A percentile compares a stretch with the other conserved stretches of the same genome.
These are phyloP conservation scores for Suhomyces tanzawaensis DNA, from an alignment of 805 yeast species.

Conservation along the genomic window DNA sequence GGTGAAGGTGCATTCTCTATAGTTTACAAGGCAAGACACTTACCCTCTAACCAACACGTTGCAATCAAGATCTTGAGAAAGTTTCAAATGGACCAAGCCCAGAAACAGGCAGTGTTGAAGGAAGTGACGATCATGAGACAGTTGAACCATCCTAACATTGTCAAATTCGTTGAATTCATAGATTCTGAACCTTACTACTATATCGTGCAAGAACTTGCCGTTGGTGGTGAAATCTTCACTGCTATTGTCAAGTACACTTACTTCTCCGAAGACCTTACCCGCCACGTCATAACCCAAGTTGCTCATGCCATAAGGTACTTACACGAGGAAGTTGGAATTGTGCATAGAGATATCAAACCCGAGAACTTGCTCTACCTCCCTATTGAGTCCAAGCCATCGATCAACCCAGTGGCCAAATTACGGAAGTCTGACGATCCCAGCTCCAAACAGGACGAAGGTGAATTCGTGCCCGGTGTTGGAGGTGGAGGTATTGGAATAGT, in stretches of 20 bases:
- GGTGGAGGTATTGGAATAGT: slow-evolving; percentile 91
- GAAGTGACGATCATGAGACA: slow-evolving; percentile 78
- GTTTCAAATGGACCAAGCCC: slow-evolving; percentile 59
- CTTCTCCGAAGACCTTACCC: slow-evolving; percentile 62
- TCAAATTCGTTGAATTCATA: slow-evolving; percentile 61
- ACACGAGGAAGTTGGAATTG: slow-evolving; percentile 73
- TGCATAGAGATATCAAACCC: slow-evolving; percentile 81
- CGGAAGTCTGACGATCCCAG: slow-evolving; percentile 69
- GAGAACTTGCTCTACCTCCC: slow-evolving; percentile 70
- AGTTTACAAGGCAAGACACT: slow-evolving; percentile 60
- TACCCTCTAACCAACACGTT: slow-evolving; percentile 37
- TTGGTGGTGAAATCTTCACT: slow-evolving; percentile 78
- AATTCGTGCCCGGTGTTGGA: slow-evolving; percentile 74
- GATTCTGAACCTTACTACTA: slow-evolving; percentile 62
- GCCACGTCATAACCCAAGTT: slow-evolving; percentile 64
- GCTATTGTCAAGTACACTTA: slow-evolving; percentile 76
- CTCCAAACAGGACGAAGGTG: slow-evolving; percentile 82
- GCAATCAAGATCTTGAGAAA: slow-evolving; percentile 67
- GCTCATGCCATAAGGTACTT: slow-evolving; percentile 64
- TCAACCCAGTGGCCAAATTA: slow-evolving; percentile 32
- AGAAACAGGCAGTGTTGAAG: slow-evolving; percentile 67
- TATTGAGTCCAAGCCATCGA: slow-evolving; percentile 49
- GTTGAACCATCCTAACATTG: slow-evolving; percentile 62
- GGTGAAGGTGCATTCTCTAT: slow-evolving; percentile 86
- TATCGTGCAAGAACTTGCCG: slow-evolving; percentile 68